Base-by-base conservation (phyloP, 2,329 filamentous ascomycete species). In the Aulographum hederae region DNA sequence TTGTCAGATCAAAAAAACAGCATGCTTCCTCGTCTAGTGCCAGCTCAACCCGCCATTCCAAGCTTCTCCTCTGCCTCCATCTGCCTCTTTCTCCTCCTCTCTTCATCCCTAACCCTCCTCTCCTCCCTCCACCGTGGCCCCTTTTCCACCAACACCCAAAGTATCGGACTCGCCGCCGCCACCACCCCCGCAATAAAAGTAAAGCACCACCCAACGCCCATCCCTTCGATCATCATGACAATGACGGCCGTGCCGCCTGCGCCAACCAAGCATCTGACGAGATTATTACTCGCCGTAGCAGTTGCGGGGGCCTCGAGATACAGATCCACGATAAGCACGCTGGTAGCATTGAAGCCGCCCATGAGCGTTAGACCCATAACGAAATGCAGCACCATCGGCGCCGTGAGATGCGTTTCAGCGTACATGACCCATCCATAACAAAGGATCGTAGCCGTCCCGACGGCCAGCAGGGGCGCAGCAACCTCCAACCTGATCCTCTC, bases 221-320 rank as follows among this genome's bases (percentile, higher is more conserved):
- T 62, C 0, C 48, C 52, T 5, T 51, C 38, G 18, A 76, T 61
- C 58, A 77, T 68, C 32, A 60, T 53, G 32, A 71, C 61, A 25
- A 78, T 67, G 6, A 71, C 56, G 0, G 67, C 68, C 15, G 69
- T 71, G 3, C 63, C 64, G 1, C 54, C 62, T 0, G 73, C 73
- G 16, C 69, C 71, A 26, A 70, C 50, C 13, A 70, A 48, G 43
- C 72, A 77, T n/a, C 72, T 54, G 4, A 68, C 60, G 3, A 78
- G 50, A 38, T 77, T 77, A 38, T 72, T 73, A 0, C 71, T 67
- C 0, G 72, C 71, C 2, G 70, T 70, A 0, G 66, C 67, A 0
- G 70, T 74, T 0, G 69, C 69, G 0, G 70, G 69, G 1, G 65
- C 61, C 16, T 65, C 52, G 0, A 70, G 69, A 38, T 57, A 54